A percentile compares a stretch with the other conserved stretches of the same genome.
Evolutionary conservation across 2,329 filamentous ascomycete species (phyloP).

Genomic region (Esteya vermicola): DNA sequence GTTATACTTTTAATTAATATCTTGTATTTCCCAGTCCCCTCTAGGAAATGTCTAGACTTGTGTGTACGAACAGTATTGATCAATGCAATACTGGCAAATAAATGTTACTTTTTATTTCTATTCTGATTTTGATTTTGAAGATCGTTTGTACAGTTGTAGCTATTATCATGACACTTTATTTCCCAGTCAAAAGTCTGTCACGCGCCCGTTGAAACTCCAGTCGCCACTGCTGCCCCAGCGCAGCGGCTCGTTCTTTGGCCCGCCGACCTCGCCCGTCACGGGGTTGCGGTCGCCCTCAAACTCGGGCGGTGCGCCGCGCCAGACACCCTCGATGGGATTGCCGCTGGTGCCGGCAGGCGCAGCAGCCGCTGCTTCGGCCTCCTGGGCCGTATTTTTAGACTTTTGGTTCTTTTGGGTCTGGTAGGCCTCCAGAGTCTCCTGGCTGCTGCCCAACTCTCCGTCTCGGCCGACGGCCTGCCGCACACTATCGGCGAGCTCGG

Average conservation of each 20-base stretch:
- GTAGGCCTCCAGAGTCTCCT: too few relatives aligned
- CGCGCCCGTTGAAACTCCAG: constrained; percentile 91
- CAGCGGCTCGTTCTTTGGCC: constrained; percentile 92
- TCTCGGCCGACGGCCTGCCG: too few relatives aligned
- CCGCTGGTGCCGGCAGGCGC: background rate
- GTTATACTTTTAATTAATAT: too few relatives aligned
- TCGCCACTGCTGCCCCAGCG: constrained; percentile 64
- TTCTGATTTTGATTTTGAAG: too few relatives aligned
- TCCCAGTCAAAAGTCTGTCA: constrained; percentile 60
- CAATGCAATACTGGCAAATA: background rate
- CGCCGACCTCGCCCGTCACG: constrained; percentile 86
- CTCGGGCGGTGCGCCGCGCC: constrained; percentile 70
- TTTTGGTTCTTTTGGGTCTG: too few relatives aligned
- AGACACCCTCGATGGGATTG: constrained; percentile 37
- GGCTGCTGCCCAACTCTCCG: too few relatives aligned
- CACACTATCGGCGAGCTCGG: constrained; percentile 7
- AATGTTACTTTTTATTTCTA: background rate
- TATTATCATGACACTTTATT: background rate
- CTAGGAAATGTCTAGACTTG: too few relatives aligned
- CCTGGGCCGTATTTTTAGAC: background rate
- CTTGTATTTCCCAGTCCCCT: too few relatives aligned
- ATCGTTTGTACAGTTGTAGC: too few relatives aligned
- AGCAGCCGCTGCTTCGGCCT: background rate
- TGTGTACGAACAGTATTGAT: background rate
- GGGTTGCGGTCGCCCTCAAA: constrained; percentile 90